Conservation (phyloP, 2,329 filamentous ascomycete genomes). For the Acephala macrosclerotiorum region DNA sequence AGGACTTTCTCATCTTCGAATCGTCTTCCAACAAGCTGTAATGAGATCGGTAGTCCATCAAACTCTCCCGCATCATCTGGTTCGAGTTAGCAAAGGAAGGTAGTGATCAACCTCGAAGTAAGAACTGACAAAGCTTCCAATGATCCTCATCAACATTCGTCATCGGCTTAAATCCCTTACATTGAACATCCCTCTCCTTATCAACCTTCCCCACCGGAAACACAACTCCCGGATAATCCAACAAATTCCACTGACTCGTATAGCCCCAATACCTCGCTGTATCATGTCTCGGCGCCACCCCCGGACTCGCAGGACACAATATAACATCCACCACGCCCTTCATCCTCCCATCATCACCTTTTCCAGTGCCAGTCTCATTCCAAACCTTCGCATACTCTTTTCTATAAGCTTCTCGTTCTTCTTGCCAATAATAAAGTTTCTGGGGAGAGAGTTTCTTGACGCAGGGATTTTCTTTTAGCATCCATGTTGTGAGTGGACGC, state of each 20-base stretch:
- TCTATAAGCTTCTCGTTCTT: conserved; percentile 48
- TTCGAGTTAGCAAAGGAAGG: no score
- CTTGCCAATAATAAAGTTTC: conserved; percentile 33
- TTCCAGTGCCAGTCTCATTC: conserved; percentile 39
- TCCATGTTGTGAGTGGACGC: conserved; percentile 32
- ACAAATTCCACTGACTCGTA: conserved; percentile 69
- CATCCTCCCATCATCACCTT: conserved; percentile 19
- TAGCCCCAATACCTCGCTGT: conserved; percentile 67
- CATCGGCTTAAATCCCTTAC: conserved; percentile 39
- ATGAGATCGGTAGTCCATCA: conserved; percentile 46
- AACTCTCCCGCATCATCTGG: conserved; percentile 44
- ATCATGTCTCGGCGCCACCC: conserved; percentile 55
- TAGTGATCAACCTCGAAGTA: no score
- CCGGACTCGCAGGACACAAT: conserved; percentile 63
- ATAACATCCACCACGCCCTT: conserved; percentile 59
- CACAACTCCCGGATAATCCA: conserved; percentile 67
- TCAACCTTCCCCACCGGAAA: conserved; percentile 58
- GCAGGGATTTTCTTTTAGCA: conserved; percentile 33
- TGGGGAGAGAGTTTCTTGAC: conserved; percentile 31
- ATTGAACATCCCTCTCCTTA: conserved; percentile 28
- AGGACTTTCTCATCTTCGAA: conserved; percentile 46
- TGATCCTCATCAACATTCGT: conserved; percentile 36
- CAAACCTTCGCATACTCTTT: conserved; percentile 31
- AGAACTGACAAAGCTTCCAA: conserved; percentile 38
- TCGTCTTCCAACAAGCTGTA: conserved; percentile 47